Evolutionary conservation across 768 basidiomycete species (phyloP).

Genomic region (Exidia glandulosa): DNA sequence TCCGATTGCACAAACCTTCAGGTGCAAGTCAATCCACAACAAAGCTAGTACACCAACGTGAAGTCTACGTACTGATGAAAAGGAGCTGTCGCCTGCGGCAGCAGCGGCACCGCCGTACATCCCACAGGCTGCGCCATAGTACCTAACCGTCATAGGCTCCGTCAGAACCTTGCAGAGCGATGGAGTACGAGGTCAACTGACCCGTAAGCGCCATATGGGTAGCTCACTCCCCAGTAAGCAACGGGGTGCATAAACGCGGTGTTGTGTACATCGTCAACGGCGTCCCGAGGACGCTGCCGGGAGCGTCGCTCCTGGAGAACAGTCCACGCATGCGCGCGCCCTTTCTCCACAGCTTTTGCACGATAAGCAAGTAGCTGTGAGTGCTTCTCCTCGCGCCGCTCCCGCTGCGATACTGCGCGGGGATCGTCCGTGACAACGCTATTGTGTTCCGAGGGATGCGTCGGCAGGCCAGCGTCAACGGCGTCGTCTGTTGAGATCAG

Average conservation of each 20-base stretch:
- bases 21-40: neutral
- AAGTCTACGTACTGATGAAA: neutral
- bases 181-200: neutral
- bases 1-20: neutral
- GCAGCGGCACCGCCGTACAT: neutral
- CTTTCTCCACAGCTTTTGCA: neutral
- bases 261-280: neutral
- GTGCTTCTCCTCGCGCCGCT: neutral
- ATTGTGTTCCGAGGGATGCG: conserved; percentile 6
- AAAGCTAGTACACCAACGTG: neutral
- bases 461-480: neutral
- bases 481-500: conserved; percentile 1
- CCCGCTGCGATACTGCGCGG: neutral
- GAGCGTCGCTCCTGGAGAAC: neutral
- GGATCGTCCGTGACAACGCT: neutral
- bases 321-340: neutral
- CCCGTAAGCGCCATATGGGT: neutral
- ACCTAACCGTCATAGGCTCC: neutral
- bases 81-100: neutral
- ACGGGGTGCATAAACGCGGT: neutral
- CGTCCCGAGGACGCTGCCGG: neutral
- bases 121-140: neutral
- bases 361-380: neutral
- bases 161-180: too few species aligned
- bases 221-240: neutral